phyloP scores from a whole-genome alignment of 2,329 filamentous ascomycete species.

The Hymenoscyphus scutula region DNA sequence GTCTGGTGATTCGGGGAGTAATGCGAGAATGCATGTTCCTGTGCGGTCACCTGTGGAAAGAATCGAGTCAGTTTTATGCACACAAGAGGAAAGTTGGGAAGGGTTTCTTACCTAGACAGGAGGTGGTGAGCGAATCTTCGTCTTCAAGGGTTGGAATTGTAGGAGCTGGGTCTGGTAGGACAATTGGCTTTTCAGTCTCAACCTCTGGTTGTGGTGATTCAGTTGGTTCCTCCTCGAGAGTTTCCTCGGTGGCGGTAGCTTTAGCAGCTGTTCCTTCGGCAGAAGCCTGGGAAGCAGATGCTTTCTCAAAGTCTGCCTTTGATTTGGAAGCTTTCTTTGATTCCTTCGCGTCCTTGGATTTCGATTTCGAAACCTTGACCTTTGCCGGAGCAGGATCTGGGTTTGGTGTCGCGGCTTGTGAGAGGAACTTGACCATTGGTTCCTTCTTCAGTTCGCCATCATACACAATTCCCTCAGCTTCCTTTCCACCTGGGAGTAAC shows the following conservation, averaged over 20 bases:
- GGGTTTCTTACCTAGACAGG: constrained; percentile 55
- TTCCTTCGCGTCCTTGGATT: constrained; percentile 11
- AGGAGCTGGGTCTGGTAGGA: constrained; percentile 53
- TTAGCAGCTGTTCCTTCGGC: constrained; percentile 45
- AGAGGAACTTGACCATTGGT: constrained; percentile 77
- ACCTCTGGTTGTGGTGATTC: constrained; percentile 44
- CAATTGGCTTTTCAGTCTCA: constrained; percentile 42
- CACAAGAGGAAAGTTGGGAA: neutral
- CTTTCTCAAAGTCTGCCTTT: constrained; percentile 48
- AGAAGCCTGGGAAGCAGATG: constrained; percentile 46
- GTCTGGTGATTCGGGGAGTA: constrained; percentile 53
- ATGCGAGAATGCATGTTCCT: constrained; percentile 77
- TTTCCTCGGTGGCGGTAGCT: constrained; percentile 49
- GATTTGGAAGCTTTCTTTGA: constrained; percentile 39
- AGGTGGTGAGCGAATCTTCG: constrained; percentile 60
- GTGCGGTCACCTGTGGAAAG: constrained; percentile 56
- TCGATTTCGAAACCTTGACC: constrained; percentile 45
- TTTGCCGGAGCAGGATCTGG: constrained; percentile 62
- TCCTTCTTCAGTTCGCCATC: constrained; percentile 84
- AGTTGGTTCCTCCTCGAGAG: constrained; percentile 49
- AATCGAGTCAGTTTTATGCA: neutral
- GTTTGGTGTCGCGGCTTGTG: constrained; percentile 75
- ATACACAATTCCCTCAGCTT: constrained; percentile 65
- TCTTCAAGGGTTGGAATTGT: constrained; percentile 65
- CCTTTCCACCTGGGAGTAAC: constrained; percentile 67